These are phyloP conservation scores for Stachybotrys echinatus DNA, from an alignment of 2,329 filamentous ascomycete genomes.

Conservation along the genomic window DNA sequence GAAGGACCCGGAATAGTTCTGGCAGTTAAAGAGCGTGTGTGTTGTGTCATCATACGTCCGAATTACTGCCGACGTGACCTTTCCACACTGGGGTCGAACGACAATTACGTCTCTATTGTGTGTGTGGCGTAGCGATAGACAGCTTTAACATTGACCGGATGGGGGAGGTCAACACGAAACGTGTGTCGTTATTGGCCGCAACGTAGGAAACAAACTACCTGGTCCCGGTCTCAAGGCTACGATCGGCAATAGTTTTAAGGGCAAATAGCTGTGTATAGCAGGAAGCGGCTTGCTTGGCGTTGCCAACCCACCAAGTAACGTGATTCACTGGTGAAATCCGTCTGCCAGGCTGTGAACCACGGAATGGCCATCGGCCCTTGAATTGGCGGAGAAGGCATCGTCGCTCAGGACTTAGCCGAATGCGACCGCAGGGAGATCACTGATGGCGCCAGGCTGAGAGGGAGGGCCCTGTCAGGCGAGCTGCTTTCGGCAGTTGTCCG, in stretches of 20 bases:
- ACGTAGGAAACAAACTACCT: constrained; percentile 70
- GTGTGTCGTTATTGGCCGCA: constrained; percentile 61
- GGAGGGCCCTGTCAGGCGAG: neutral
- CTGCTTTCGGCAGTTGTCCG: too few relatives aligned
- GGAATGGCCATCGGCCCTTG: neutral
- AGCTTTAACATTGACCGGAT: too few relatives aligned
- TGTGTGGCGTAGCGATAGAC: too few relatives aligned
- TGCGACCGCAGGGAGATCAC: neutral
- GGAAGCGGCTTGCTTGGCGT: constrained; percentile 79
- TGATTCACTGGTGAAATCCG: constrained; percentile 57
- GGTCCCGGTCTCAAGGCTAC: constrained; percentile 71
- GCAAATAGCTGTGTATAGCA: constrained; percentile 77
- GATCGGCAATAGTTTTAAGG: constrained; percentile 69
- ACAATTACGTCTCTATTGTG: constrained; percentile 49
- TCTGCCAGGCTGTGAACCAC: constrained; percentile 21
- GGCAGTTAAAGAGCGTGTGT: constrained; percentile 71
- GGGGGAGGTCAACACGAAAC: constrained; percentile 70
- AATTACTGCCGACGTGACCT: constrained; percentile 66
- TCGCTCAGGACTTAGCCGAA: neutral
- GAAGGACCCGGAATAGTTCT: constrained; percentile 63
- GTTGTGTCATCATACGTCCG: constrained; percentile 84
- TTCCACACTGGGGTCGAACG: constrained; percentile 52
- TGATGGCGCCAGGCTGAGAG: neutral
- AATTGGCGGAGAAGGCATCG: neutral
- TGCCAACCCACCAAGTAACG: constrained; percentile 81